Conservation (phyloP, 1,284 basidiomycete species). For the Entoloma clypeatum region DNA sequence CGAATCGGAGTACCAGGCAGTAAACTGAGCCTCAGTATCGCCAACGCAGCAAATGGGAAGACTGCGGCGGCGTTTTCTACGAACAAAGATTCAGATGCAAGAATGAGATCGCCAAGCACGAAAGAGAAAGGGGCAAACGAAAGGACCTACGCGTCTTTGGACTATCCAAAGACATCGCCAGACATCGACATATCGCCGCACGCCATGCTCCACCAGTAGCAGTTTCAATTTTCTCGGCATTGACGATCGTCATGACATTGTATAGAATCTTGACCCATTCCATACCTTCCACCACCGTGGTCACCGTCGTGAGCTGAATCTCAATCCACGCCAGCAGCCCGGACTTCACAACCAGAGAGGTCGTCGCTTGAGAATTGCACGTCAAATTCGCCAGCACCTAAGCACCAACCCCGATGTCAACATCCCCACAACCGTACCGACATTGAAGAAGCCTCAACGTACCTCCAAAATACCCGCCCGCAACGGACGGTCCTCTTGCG, state of each 20-base stretch:
- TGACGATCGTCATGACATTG: slow-evolving; percentile 55
- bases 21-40: slow-evolving; percentile 41
- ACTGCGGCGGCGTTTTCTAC: slow-evolving; percentile 25
- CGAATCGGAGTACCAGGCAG: slow-evolving; percentile 28
- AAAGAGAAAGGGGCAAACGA: neutral
- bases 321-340: slow-evolving; percentile 77
- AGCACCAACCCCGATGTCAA: slow-evolving; percentile 9
- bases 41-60: slow-evolving; percentile 31
- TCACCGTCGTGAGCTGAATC: slow-evolving; percentile 51
- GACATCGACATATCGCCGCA: slow-evolving; percentile 46
- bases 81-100: slow-evolving; percentile 8
- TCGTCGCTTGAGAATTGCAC: slow-evolving; percentile 60
- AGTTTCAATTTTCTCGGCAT: slow-evolving; percentile 45
- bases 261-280: slow-evolving; percentile 70
- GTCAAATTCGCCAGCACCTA: slow-evolving; percentile 73
- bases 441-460: slow-evolving; percentile 12
- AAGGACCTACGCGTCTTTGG: slow-evolving; percentile 25
- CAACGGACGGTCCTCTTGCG: slow-evolving; percentile 49
- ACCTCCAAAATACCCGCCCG: slow-evolving; percentile 68
- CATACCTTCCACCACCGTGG: slow-evolving; percentile 41
- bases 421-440: slow-evolving; percentile 2
- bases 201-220: slow-evolving; percentile 58
- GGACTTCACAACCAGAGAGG: slow-evolving; percentile 65
- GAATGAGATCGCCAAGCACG: neutral
- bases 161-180: slow-evolving; percentile 39